A percentile compares a stretch with the other conserved stretches of the same genome.
phyloP scores from a whole-genome alignment of 192 early-diverging fungal genomes.

The Backusella tuberculispora region DNA sequence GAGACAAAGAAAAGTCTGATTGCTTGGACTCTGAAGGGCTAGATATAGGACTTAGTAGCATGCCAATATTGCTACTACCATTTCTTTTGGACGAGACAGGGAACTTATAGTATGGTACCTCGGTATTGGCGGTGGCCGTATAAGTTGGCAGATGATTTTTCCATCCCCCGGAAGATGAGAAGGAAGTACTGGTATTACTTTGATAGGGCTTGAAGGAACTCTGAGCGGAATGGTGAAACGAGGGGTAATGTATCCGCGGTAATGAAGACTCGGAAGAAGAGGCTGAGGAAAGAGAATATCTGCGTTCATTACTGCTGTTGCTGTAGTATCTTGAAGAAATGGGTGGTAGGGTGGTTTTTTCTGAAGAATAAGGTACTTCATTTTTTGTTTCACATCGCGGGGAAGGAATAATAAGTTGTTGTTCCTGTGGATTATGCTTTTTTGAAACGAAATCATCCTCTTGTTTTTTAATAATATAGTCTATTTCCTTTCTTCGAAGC shows the following conservation, averaged over 20 bases:
- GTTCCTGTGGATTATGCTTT: background rate
- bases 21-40: background rate
- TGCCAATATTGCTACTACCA: constrained; percentile 19
- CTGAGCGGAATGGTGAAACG: too few relatives aligned
- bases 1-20: background rate
- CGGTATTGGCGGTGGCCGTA: background rate
- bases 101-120: background rate
- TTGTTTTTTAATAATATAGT: constrained; percentile 45
- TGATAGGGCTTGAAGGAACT: background rate
- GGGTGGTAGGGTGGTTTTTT: background rate
- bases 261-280: constrained; percentile 1
- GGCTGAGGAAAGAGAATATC: background rate
- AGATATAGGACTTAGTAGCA: constrained; percentile 7
- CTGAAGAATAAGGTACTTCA: background rate
- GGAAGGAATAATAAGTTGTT: background rate
- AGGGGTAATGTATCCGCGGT: background rate
- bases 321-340: constrained; percentile 11
- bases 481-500: constrained; percentile 47
- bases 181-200: background rate
- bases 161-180: background rate
- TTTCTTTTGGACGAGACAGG: background rate
- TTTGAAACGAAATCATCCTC: background rate
- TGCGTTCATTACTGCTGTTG: background rate
- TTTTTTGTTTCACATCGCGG: background rate
- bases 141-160: background rate